A percentile compares a stretch with the other conserved stretches of the same genome.
Conservation (phyloP, 2,329 filamentous ascomycete species). For the Exophiala viscosa region DNA sequence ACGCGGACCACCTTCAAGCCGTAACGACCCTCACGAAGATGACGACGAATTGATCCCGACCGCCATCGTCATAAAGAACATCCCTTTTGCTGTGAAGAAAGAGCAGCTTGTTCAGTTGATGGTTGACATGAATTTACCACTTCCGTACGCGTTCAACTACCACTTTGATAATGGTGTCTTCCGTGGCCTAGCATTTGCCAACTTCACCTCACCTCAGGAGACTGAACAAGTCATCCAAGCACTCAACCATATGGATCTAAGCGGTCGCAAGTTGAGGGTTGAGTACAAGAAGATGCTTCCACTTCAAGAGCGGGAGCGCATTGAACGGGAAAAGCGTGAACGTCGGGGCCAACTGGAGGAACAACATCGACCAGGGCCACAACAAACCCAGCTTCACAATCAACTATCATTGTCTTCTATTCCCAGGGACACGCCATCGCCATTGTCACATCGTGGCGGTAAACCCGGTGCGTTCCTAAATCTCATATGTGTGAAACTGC, state of each 20-base stretch:
- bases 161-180: constrained; percentile 99
- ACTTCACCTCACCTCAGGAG: constrained; percentile 94
- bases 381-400: constrained; percentile 63
- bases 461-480: constrained; percentile 41
- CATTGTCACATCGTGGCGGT: constrained; percentile 55
- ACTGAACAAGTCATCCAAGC: constrained; percentile 87
- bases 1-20: constrained; percentile 39
- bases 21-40: constrained; percentile 41
- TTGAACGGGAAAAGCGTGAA: constrained; percentile 95
- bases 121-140: constrained; percentile 86
- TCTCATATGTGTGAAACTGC: constrained; percentile 24
- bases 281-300: constrained; percentile 99
- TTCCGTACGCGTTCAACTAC: constrained; percentile 96
- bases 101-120: constrained; percentile 90
- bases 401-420: constrained; percentile 83
- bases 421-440: constrained; percentile 62
- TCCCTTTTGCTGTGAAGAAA: constrained; percentile 96
- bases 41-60: constrained; percentile 92
- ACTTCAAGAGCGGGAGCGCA: constrained; percentile 86
- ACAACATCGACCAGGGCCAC: constrained; percentile 74
- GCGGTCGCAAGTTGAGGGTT: constrained; percentile 88
- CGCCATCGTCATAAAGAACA: constrained; percentile 99
- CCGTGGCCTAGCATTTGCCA: constrained; percentile 91
- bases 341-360: constrained; percentile 94
- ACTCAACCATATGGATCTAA: constrained; percentile 93